Percentiles rank a stretch among this genome's conserved stretches.
phyloP scores from a whole-genome alignment of 805 yeast species.

The Wickerhamiella kazuoi region DNA sequence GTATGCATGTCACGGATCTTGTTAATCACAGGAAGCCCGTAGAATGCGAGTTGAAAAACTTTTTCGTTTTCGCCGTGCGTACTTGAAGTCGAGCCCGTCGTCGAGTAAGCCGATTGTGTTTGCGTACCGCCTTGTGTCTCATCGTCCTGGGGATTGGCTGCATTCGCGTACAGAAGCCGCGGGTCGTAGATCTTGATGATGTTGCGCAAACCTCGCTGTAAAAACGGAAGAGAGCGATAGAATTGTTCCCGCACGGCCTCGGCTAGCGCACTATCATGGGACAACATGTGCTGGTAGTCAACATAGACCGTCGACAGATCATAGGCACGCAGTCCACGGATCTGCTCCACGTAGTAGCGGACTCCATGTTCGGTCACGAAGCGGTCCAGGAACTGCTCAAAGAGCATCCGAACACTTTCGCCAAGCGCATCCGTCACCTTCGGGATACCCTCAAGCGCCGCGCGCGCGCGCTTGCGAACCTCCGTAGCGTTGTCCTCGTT shows the following conservation, averaged over 20 bases:
- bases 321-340: conserved; percentile 59
- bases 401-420: conserved; percentile 80
- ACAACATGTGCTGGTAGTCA: conserved; percentile 67
- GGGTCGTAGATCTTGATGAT: conserved; percentile 66
- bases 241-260: conserved; percentile 75
- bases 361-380: conserved; percentile 30
- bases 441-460: conserved; percentile 30
- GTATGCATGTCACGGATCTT: conserved; percentile 83
- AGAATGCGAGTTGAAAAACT: conserved; percentile 78
- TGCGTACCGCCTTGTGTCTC: conserved; percentile 9
- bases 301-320: conserved; percentile 67
- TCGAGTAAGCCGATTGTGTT: conserved; percentile 21
- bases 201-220: conserved; percentile 54
- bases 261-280: conserved; percentile 52
- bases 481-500: background rate
- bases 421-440: conserved; percentile 84
- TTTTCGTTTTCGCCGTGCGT: conserved; percentile 35
- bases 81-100: conserved; percentile 9
- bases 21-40: conserved; percentile 63
- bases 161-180: conserved; percentile 27
- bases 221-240: conserved; percentile 77
- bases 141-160: background rate
- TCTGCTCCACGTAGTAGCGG: conserved; percentile 54
- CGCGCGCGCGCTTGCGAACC: background rate
- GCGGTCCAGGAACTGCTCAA: conserved; percentile 65